Percentiles rank a stretch among this genome's conserved stretches.
Evolutionary conservation across 2,329 filamentous ascomycete genomes (phyloP).

Genomic region (Trichothecium sympodiale): DNA sequence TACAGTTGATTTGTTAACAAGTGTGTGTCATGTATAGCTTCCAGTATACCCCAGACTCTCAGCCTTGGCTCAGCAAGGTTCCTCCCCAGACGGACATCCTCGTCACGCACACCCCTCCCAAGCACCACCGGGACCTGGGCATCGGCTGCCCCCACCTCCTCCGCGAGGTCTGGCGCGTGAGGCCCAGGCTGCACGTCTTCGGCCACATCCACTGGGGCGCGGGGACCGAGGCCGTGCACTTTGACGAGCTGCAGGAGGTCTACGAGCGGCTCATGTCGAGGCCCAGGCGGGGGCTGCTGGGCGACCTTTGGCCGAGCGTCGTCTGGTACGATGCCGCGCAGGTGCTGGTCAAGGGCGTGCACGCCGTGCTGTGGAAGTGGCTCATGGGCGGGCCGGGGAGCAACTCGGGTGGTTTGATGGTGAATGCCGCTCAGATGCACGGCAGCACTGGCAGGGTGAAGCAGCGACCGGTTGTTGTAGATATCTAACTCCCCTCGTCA

Average conservation of each 20-base stretch:
- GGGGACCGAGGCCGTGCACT: slow-evolving; percentile 59
- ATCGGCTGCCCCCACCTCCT: slow-evolving; percentile 64
- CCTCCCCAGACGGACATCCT: slow-evolving; percentile 66
- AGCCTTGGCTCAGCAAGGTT: slow-evolving; percentile 64
- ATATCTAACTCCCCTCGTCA: slow-evolving; percentile 9
- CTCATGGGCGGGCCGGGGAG: slow-evolving; percentile 41
- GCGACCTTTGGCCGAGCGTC: slow-evolving; percentile 32
- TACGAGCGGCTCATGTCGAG: slow-evolving; percentile 55
- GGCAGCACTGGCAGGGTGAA: slow-evolving; percentile 38
- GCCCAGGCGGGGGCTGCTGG: slow-evolving; percentile 28
- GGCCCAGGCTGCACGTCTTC: slow-evolving; percentile 69
- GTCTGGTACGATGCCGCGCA: slow-evolving; percentile 34
- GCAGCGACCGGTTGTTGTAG: slow-evolving; percentile 25
- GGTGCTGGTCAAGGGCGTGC: slow-evolving; percentile 33
- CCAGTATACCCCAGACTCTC: slow-evolving; percentile 54
- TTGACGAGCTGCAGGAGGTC: slow-evolving; percentile 59
- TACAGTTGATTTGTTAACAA: not conserved
- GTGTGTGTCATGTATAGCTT: slow-evolving; percentile 42
- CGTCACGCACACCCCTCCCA: slow-evolving; percentile 71
- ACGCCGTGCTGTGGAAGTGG: slow-evolving; percentile 43
- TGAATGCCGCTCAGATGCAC: slow-evolving; percentile 47
- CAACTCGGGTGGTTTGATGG: slow-evolving; percentile 38
- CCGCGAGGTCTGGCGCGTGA: slow-evolving; percentile 61
- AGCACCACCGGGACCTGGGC: slow-evolving; percentile 57
- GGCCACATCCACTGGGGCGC: slow-evolving; percentile 74